Conservation (phyloP, 225 moss, liverwort and hornwort species). For the Antitrichia curtipendula region DNA sequence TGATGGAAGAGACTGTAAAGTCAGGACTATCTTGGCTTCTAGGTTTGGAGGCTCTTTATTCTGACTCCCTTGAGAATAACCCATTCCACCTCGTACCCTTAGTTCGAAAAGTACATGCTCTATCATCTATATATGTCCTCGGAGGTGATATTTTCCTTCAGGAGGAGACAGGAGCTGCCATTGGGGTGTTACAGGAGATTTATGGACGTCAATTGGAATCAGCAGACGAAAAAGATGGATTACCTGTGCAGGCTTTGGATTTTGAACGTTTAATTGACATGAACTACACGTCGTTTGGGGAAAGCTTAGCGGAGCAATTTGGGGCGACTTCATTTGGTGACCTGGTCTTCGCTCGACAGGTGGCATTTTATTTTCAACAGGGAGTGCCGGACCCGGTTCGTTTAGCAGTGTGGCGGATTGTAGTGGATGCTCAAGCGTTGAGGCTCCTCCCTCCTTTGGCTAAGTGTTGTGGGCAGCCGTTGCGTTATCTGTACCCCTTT, state of each 20-base stretch:
- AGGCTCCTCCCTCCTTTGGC: slow-evolving; percentile 70
- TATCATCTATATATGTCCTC: slow-evolving; percentile 57
- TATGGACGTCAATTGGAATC: slow-evolving; percentile 30
- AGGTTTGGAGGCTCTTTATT: slow-evolving; percentile 44
- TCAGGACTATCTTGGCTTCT: slow-evolving; percentile 65
- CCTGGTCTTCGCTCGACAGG: slow-evolving; percentile 71
- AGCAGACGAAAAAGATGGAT: background rate
- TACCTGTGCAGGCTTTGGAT: slow-evolving; percentile 15
- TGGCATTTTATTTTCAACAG: slow-evolving; percentile 59
- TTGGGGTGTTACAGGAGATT: slow-evolving; percentile 59
- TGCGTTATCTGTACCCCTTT: slow-evolving; percentile 46
- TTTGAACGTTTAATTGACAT: slow-evolving; percentile 66
- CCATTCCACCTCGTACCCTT: slow-evolving; percentile 1
- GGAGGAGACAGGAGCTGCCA: slow-evolving; percentile 31
- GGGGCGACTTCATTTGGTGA: slow-evolving; percentile 77
- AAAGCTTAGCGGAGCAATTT: slow-evolving; percentile 72
- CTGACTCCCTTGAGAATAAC: background rate
- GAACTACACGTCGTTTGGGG: slow-evolving; percentile 64
- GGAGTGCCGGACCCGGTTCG: slow-evolving; percentile 57
- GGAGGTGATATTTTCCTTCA: slow-evolving; percentile 77
- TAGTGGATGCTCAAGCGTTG: slow-evolving; percentile 60
- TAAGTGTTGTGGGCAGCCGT: slow-evolving; percentile 51
- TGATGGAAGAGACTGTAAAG: slow-evolving; percentile 59
- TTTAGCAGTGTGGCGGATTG: slow-evolving; percentile 61
- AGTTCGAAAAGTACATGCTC: slow-evolving; percentile 19